A percentile compares a stretch with the other conserved stretches of the same genome.
phyloP scores from a whole-genome alignment of 139 green algal species.

The Chlamydomonas sphaeroides region DNA sequence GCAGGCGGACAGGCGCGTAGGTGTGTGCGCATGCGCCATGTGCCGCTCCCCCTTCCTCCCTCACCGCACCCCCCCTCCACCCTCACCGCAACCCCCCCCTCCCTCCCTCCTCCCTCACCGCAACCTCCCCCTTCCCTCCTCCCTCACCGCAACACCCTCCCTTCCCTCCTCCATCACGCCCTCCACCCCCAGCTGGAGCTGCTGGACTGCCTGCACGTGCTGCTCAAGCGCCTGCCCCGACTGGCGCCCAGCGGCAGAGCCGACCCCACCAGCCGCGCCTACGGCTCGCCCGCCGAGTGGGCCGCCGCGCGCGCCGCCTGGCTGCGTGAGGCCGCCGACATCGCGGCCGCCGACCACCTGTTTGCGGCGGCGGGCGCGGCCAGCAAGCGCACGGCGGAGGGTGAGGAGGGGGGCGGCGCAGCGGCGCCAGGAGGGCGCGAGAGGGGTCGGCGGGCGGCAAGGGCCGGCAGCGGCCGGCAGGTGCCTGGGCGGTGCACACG shows the following conservation, averaged over 20 bases:
- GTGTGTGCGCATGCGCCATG: no score
- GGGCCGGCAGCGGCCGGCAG: no score
- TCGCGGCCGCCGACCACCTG: conserved; percentile 57
- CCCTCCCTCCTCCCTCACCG: background rate
- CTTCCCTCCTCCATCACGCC: background rate
- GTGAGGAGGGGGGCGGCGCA: no score
- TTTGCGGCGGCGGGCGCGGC: conserved; percentile 39
- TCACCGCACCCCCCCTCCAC: background rate
- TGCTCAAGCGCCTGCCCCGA: conserved; percentile 57
- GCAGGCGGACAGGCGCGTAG: no score
- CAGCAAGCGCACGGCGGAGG: conserved; percentile 32
- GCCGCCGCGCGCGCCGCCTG: conserved; percentile 23
- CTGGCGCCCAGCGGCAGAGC: conserved; percentile 19
- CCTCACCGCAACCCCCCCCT: background rate
- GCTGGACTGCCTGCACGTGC: conserved; percentile 57
- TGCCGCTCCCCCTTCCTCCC: no score
- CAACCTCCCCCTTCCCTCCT: background rate
- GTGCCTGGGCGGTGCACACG: no score
- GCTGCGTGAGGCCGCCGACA: conserved; percentile 29
- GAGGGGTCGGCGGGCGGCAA: no score
- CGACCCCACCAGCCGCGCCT: background rate
- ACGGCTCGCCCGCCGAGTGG: conserved; percentile 51
- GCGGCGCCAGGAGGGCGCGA: no score
- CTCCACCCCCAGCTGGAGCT: conserved; percentile 47
- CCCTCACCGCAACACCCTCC: background rate